A percentile compares a stretch with the other conserved stretches of the same genome.
phyloP scores from a whole-genome alignment of 2,329 filamentous ascomycete genomes.

The Verticillium tricorpus region DNA sequence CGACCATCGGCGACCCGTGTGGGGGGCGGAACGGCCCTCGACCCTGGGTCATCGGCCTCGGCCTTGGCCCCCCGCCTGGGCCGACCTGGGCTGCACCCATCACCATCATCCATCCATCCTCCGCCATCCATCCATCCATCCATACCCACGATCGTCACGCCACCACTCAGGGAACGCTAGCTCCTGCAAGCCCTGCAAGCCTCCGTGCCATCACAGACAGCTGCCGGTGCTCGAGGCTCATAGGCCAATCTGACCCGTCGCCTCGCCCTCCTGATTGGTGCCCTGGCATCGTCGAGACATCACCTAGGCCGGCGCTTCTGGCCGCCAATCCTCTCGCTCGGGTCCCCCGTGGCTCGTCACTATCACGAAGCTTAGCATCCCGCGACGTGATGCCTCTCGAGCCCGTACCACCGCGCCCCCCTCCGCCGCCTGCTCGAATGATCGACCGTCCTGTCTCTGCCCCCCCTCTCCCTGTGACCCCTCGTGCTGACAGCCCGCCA shows the following conservation, averaged over 20 bases:
- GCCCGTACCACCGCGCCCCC: background rate
- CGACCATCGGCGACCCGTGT: background rate
- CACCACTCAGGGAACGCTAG: background rate
- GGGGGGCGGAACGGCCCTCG: background rate
- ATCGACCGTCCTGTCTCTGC: background rate
- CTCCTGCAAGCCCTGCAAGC: background rate
- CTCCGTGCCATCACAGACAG: background rate
- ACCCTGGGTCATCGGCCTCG: background rate
- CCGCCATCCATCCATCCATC: background rate
- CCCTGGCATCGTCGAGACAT: background rate
- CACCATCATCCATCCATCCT: background rate
- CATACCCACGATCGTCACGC: background rate
- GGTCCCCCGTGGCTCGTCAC: background rate
- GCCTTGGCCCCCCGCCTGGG: background rate
- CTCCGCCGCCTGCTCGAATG: background rate
- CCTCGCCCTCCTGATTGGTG: background rate
- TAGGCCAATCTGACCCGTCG: background rate
- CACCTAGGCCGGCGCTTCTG: background rate
- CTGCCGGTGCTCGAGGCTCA: background rate
- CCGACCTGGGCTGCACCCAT: background rate
- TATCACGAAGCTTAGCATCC: background rate
- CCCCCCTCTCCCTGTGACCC: background rate
- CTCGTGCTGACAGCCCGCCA: background rate
- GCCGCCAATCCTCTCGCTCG: background rate
- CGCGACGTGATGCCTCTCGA: background rate